Evolutionary conservation across 148 eudicot genomes (phyloP).

Genomic region (Fagopyrum homotropicum): DNA sequence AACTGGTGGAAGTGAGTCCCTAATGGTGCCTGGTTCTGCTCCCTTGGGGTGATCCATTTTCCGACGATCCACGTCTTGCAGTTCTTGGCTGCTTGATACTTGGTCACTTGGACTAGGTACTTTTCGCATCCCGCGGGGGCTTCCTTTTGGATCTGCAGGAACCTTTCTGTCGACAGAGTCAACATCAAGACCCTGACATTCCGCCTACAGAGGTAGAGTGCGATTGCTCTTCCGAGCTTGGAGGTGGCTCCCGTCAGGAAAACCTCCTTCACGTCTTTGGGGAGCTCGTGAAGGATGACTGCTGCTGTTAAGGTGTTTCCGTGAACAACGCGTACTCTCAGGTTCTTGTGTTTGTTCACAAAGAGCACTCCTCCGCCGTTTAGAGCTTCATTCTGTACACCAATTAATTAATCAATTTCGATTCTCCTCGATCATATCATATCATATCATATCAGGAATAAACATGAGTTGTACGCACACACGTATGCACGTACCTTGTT

Average conservation of each 20-base stretch:
- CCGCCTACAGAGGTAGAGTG: conserved; percentile 54
- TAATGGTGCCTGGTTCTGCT: conserved; percentile 61
- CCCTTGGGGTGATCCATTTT: conserved; percentile 69
- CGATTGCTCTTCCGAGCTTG: conserved; percentile 76
- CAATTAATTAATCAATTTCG: too few species aligned
- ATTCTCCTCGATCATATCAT: too few species aligned
- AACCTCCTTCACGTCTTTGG: conserved; percentile 44
- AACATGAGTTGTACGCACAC: not conserved
- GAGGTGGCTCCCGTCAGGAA: conserved; percentile 74
- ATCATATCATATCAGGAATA: too few species aligned
- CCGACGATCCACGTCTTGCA: conserved; percentile 91
- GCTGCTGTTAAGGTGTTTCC: conserved; percentile 82
- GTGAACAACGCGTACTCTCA: conserved; percentile 68
- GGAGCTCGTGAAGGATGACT: conserved; percentile 52
- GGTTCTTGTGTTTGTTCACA: conserved; percentile 62
- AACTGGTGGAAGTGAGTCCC: conserved; percentile 80
- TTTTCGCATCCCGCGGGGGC: conserved; percentile 66
- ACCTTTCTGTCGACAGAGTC: conserved; percentile 77
- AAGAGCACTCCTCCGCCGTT: conserved; percentile 77
- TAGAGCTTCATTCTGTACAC: conserved; percentile 55
- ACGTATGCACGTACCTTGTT: conserved; percentile 39
- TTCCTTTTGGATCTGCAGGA: conserved; percentile 72
- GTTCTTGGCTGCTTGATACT: conserved; percentile 77
- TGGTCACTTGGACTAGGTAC: conserved; percentile 80
- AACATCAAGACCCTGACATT: conserved; percentile 66